A percentile compares a stretch with the other conserved stretches of the same genome.
These are phyloP conservation scores for Ogataea philodendri DNA, from an alignment of 805 yeast species.

Conservation along the genomic window DNA sequence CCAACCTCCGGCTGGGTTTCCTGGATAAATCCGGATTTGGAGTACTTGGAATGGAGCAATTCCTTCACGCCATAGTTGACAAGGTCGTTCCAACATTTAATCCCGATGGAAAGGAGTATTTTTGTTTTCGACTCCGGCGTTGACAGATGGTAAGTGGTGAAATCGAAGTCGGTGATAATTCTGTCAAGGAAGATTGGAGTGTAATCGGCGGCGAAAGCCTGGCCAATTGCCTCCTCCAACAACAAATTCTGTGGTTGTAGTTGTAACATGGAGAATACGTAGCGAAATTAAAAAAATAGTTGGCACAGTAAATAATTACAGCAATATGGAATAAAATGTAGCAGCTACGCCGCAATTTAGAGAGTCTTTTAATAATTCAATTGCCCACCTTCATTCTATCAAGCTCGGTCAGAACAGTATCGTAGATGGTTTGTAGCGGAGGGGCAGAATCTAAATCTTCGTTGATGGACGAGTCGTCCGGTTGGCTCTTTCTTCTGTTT, in stretches of 20 bases:
- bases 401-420: slow-evolving; percentile 27
- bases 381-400: no score
- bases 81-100: slow-evolving; percentile 78
- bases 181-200: slow-evolving; percentile 66
- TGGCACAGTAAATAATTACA: no score
- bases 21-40: slow-evolving; percentile 38
- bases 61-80: slow-evolving; percentile 60
- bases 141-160: slow-evolving; percentile 89
- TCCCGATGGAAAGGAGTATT: slow-evolving; percentile 64
- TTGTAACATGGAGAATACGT: slow-evolving; percentile 60
- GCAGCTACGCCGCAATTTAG: no score
- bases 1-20: slow-evolving; percentile 62
- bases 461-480: neutral
- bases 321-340: no score
- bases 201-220: slow-evolving; percentile 54
- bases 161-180: slow-evolving; percentile 91
- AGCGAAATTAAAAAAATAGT: slow-evolving; percentile 7
- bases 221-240: slow-evolving; percentile 75
- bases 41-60: slow-evolving; percentile 51
- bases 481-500: slow-evolving; percentile 12
- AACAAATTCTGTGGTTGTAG: slow-evolving; percentile 81
- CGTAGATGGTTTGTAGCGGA: slow-evolving; percentile 21
- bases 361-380: no score
- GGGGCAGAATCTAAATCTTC: slow-evolving; percentile 1
- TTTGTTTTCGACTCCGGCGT: slow-evolving; percentile 74